Evolutionary conservation across 2,329 filamentous ascomycete genomes (phyloP).

Genomic region (Penicillium corylophilum): DNA sequence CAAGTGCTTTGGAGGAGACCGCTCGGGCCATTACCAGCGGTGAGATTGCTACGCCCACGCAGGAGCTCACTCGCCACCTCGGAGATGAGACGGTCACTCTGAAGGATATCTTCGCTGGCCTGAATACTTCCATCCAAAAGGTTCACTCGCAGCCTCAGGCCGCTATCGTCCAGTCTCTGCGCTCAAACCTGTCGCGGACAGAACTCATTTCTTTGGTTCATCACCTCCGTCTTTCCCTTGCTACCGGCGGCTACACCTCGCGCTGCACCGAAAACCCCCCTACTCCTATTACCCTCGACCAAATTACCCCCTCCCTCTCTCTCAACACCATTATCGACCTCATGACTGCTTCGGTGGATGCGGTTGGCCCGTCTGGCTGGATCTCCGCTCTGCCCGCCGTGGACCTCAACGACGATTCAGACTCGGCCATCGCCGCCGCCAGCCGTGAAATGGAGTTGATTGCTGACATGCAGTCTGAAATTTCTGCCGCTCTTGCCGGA

Average conservation of each 20-base stretch:
- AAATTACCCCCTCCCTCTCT: slow-evolving; percentile 38
- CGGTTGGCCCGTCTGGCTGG: slow-evolving; percentile 50
- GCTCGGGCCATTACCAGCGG: slow-evolving; percentile 33
- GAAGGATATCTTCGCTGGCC: slow-evolving; percentile 37
- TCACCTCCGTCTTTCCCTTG: slow-evolving; percentile 45
- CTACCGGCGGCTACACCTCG: slow-evolving; percentile 43
- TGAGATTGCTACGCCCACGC: slow-evolving; percentile 24
- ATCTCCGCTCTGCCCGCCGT: slow-evolving; percentile 39
- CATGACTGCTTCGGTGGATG: slow-evolving; percentile 48
- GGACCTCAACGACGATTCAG: slow-evolving; percentile 22
- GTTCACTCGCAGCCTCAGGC: slow-evolving; percentile 35
- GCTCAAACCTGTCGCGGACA: slow-evolving; percentile 39
- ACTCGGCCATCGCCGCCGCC: slow-evolving; percentile 19
- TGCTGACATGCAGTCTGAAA: slow-evolving; percentile 49
- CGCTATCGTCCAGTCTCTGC: slow-evolving; percentile 34
- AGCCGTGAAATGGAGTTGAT: slow-evolving; percentile 46
- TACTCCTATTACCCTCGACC: slow-evolving; percentile 33
- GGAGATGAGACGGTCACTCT: slow-evolving; percentile 25
- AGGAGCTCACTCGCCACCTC: slow-evolving; percentile 18
- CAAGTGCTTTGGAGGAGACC: slow-evolving; percentile 33
- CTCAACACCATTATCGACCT: slow-evolving; percentile 42
- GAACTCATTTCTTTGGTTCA: slow-evolving; percentile 43
- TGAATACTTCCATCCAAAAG: slow-evolving; percentile 40
- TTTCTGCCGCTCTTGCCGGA: slow-evolving; percentile 48
- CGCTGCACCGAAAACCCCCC: slow-evolving; percentile 43